Evolutionary conservation across 345 rosid genomes (phyloP).

Genomic region (Brassica cretica): DNA sequence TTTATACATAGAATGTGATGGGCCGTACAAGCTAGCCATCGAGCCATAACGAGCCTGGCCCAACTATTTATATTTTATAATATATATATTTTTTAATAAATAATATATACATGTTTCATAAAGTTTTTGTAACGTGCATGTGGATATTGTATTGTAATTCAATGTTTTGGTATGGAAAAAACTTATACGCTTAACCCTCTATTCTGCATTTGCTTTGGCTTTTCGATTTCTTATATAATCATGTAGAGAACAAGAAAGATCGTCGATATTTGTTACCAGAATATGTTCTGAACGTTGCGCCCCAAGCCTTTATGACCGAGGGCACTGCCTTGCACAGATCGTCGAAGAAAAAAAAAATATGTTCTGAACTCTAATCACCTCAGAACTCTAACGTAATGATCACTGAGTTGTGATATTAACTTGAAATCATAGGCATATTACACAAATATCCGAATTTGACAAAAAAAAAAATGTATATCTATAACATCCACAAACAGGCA

Average conservation of each 20-base stretch:
- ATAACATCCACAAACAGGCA: background rate
- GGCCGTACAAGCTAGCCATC: too few relatives aligned
- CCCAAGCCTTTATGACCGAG: too few relatives aligned
- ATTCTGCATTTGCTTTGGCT: background rate
- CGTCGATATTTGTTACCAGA: background rate
- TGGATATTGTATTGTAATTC: background rate
- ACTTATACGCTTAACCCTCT: background rate
- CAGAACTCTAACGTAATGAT: background rate
- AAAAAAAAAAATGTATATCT: background rate
- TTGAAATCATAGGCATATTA: background rate
- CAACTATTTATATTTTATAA: too few relatives aligned
- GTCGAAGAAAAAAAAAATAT: too few relatives aligned
- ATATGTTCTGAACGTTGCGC: background rate
- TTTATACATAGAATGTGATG: too few relatives aligned
- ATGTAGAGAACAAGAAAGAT: background rate
- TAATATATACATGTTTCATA: too few relatives aligned
- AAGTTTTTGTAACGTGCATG: background rate
- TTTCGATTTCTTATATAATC: background rate
- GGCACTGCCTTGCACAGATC: background rate
- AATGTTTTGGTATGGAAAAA: background rate
- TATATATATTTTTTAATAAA: too few relatives aligned
- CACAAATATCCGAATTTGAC: background rate
- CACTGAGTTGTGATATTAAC: background rate
- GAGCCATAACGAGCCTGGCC: too few relatives aligned
- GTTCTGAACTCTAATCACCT: background rate